Base-by-base conservation (phyloP, 129 eudicot species). In the Flaveria sonorensis region DNA sequence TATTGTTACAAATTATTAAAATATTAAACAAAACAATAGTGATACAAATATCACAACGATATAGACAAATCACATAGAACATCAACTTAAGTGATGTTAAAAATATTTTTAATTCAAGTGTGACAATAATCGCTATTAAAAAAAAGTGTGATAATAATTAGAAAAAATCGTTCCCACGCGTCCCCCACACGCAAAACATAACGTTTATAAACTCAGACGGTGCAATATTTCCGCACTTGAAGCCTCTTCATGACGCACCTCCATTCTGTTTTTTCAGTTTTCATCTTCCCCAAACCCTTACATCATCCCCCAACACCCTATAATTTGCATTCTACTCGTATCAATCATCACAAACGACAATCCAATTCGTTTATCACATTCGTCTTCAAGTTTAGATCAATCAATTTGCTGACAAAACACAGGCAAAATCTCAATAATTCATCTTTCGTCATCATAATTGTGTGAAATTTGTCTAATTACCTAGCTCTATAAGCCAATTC, bases 201-300 rank as follows among this genome's bases (percentile, higher is more conserved):
- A 51, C 73, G 55, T 43, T 45, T 42, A 42, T 42, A 68, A 43
- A 47, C 19, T 40, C 23, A 3, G 0, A 56, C 7, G 66, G 32
- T 24, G 66, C 16, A 1, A 23, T 60, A 4, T 60, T 23, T 24
- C 13, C 62, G 62, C 26, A 55, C 28, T 20, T 55, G 28, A 52
- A 30, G 50, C 50, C 26, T 32, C 50, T 52, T 30, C 2, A 56
- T 36, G 40, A 14, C 36, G 7, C 23, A n/a, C 26, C 19, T 55
- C 61, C 26, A 24, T n/a, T 50, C 56, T n/a, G 7, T 52, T 16
- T 52, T n/a, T 16, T 6, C 59, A 52, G 28, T 39, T 66, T 39
- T 20, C 59, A 3, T 9, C 56, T 53, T 68, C 45, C 47, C 81
- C 75, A 77, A 77, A 77, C 68, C 81, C 81, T 77, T 28, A 51